These are phyloP conservation scores for Solanum tarapatanum DNA, from an alignment of 257 asterid genomes.

Conservation along the genomic window DNA sequence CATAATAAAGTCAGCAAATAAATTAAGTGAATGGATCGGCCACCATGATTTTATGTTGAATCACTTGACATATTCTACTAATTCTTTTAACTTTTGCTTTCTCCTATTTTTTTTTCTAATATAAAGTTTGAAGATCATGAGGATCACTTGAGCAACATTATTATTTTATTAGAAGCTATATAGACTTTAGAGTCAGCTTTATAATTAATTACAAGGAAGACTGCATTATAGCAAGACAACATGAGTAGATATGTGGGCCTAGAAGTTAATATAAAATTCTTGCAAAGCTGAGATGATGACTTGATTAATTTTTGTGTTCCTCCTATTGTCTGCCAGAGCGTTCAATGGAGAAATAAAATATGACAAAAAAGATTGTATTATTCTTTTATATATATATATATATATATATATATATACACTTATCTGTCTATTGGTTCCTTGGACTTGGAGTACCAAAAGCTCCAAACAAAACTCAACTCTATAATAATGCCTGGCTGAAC, in stretches of 20 bases:
- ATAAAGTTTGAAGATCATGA: background rate
- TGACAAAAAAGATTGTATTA: conserved; percentile 20
- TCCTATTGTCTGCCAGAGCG: background rate
- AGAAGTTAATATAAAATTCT: conserved; percentile 5
- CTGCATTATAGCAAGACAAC: conserved; percentile 31
- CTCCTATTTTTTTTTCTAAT: background rate
- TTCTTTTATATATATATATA: background rate
- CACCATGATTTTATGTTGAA: background rate
- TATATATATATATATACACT: background rate
- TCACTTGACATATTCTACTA: background rate
- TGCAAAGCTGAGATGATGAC: conserved; percentile 3
- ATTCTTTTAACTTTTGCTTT: background rate
- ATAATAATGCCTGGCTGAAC: conserved; percentile 19
- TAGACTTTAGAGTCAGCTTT: background rate
- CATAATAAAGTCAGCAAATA: background rate
- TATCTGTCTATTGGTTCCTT: conserved; percentile 34
- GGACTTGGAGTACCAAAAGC: conserved; percentile 1
- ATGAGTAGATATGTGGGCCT: conserved; percentile 48
- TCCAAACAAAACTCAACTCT: conserved; percentile 4
- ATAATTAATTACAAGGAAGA: background rate
- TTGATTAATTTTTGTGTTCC: conserved; percentile 12
- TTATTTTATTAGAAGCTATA: background rate
- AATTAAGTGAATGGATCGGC: background rate
- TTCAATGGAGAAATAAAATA: conserved; percentile 11
- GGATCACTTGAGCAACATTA: background rate